Evolutionary conservation across 129 eudicot species (phyloP), one percentile per base, ranked within the genome.

Genomic region (Artemisia annua): DNA sequence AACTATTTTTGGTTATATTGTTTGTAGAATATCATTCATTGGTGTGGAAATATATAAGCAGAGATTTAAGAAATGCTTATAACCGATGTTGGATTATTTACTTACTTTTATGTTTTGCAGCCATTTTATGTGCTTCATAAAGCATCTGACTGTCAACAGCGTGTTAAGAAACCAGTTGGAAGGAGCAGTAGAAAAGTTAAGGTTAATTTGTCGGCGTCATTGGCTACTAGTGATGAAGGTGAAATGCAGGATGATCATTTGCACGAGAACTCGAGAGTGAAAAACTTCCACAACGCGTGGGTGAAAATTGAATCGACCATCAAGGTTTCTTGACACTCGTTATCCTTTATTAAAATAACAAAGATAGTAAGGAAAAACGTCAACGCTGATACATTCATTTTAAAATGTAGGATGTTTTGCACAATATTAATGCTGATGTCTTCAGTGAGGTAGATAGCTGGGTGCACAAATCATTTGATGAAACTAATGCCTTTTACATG

Each of bases 51-150:
- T 32, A 32, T 32, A 32, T 32, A 32, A 32, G 39, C 55, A 50
- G 14, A 52, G 46, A 20, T 50, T 63, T 15, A 19, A 16, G 19
- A 15, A 58, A 58, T 13, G 20, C 4, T 48, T 62, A 53, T 53
- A 62, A 17, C 24, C 18, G 15, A 59, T 67, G 50, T 18, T 66
- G 5, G 9, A 3, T 57, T 13, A 15, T 7, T 28, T 30, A 9
- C 11, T 12, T 67, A 18, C 10, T 15, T 11, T 19, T 22, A 0
- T 13, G 9, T 73, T 51, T 63, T 43, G 62, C 79, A 92, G 96
- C 94, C 94, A 1, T 92, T 92, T 76, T 89, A 81, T 72, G 80
- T 92, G 66, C 93, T 92, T 70, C 97, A 92, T 81, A 87, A 70
- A 75, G 89, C 91, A 15, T 80, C 91, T 15, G 32, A 19, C 17